Base-by-base conservation (phyloP, 1,284 basidiomycete species). In the Mycosarcoma mackinlayi region DNA sequence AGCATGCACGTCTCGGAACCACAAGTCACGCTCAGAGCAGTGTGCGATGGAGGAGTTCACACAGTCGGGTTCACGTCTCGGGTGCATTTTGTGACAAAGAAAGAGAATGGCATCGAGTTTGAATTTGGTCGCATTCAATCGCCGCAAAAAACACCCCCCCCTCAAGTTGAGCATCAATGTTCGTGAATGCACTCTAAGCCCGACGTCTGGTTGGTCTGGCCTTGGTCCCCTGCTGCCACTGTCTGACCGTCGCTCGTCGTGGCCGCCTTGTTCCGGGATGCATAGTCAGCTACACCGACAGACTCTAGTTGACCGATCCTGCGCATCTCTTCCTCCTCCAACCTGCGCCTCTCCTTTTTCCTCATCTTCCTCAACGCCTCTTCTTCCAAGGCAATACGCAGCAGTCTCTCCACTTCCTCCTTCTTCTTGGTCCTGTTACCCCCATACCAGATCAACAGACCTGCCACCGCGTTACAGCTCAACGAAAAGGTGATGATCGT, bases 401-500 rank as follows among this genome's bases (percentile, higher is more conserved):
- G 84, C 53, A 88, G 86, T 55, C 89, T 86, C 78, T 89, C 87
- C 14, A 94, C 91, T 73, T 89, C 87, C 62, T 88, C 86, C 2
- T 88, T 88, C 67, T 92, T 89, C 79, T 91, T 92, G 7, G 92
- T 92, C 76, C 88, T 87, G 66, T 88, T 86, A 1, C 90, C 88
- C 23, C 92, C 92, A 71, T 86, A 86, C 87, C 89, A 93, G 73
- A 93, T 93, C 51, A 91, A 85, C 5, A 93, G 84, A 7, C 87
- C 91, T 1, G 92, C 89, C n/a, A 85, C 83, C 45, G 93, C 93
- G 48, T 92, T 92, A 68, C 91, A 91, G 5, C 91, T 84, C 83
- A 94, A 93, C 24, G 88, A 88, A 3, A 86, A 85, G 0, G 91
- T 89, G 52, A 95, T 92, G 16, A 93, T 87, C 14, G 85, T 86